Evolutionary conservation across 2,329 filamentous ascomycete species (phyloP).

Genomic region (Acrocalymma vagum): DNA sequence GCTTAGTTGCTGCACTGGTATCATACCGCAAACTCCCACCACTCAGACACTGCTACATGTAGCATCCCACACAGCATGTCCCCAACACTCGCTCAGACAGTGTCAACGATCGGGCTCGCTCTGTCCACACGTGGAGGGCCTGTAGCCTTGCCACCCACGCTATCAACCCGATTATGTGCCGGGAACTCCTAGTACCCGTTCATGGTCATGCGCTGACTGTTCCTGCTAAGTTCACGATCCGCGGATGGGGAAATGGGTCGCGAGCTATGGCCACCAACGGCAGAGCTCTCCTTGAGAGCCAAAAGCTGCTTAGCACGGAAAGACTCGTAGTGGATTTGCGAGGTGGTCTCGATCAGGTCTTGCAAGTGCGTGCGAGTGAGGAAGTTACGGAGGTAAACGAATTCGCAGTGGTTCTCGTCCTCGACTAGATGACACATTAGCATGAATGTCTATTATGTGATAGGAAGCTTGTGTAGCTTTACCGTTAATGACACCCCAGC

Average conservation of each 20-base stretch:
- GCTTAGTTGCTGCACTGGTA: constrained; percentile 49
- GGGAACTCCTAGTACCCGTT: constrained; percentile 83
- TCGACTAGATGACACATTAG: constrained; percentile 69
- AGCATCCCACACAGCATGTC: constrained; percentile 1
- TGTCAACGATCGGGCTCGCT: constrained; percentile 32
- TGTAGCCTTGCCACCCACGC: constrained; percentile 32
- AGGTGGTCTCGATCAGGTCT: constrained; percentile 98
- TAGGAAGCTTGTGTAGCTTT: constrained; percentile 1
- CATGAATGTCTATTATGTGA: neutral
- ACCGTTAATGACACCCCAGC: constrained; percentile 96
- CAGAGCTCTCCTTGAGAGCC: constrained; percentile 97
- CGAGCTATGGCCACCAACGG: constrained; percentile 78
- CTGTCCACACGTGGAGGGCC: constrained; percentile 32
- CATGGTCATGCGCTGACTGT: constrained; percentile 97
- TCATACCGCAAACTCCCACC: constrained; percentile 37
- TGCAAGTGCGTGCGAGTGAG: constrained; percentile 97
- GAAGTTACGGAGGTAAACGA: constrained; percentile 98
- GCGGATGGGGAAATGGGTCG: constrained; percentile 95
- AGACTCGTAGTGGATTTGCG: constrained; percentile 99
- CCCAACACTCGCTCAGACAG: constrained; percentile 21
- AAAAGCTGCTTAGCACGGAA: constrained; percentile 99
- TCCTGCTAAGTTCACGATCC: constrained; percentile 94
- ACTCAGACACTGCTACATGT: constrained; percentile 2
- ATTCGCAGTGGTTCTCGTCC: constrained; percentile 99
- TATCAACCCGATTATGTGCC: constrained; percentile 41